Evolutionary conservation across 129 eudicot species (phyloP).

Genomic region (Glebionis coronaria): DNA sequence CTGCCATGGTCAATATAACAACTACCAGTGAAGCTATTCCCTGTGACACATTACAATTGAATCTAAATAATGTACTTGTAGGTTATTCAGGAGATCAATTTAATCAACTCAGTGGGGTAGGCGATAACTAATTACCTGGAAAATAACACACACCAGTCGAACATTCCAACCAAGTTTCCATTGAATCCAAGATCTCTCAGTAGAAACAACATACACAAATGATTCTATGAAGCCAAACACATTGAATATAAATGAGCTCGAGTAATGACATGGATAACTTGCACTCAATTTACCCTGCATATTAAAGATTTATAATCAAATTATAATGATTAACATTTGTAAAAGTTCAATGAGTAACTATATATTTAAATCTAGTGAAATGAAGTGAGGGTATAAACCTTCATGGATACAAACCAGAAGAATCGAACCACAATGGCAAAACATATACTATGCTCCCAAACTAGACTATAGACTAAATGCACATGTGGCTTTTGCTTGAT

Average conservation of each 20-base stretch:
- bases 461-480: not conserved
- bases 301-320: not conserved
- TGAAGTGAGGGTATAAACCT: not conserved
- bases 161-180: constrained; percentile 54
- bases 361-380: not conserved
- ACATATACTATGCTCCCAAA: not conserved
- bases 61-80: not conserved
- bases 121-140: constrained; percentile 29
- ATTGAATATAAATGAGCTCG: constrained; percentile 25
- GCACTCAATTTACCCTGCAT: constrained; percentile 33
- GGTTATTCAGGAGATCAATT: not conserved
- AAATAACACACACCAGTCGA: constrained; percentile 18
- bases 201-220: constrained; percentile 17
- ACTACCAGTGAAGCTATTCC: constrained; percentile 42
- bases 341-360: not conserved
- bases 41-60: constrained; percentile 21
- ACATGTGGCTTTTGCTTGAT: not conserved
- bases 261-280: constrained; percentile 36
- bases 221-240: constrained; percentile 30
- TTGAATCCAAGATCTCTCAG: constrained; percentile 41
- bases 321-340: not conserved
- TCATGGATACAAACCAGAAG: not conserved
- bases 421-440: not conserved
- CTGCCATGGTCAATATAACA: constrained; percentile 26
- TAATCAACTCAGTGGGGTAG: not conserved